Base-by-base conservation (phyloP, 768 basidiomycete species). In the Suillus weaverae region DNA sequence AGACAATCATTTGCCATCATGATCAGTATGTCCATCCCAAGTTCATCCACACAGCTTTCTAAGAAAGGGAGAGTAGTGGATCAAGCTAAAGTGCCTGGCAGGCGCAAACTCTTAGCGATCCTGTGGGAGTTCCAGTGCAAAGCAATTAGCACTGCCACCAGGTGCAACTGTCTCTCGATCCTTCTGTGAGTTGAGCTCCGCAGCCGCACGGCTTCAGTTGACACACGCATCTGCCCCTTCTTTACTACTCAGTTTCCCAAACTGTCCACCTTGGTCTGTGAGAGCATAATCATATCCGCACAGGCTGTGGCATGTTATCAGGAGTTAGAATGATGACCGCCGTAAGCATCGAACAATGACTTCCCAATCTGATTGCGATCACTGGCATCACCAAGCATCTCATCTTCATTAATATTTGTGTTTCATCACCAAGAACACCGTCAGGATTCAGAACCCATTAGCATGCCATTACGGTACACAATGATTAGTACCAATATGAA, bases 301-400 rank as follows among this genome's bases (percentile, higher is more conserved):
- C 11, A 20, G 61, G 61, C 61, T 48, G 48, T 62, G 61, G 22
- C 30, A 61, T 26, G 30, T 22, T 54, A 51, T 55, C 22, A 59
- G 56, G 56, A 59, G 38, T 39, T 38, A 35, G 65, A 63, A 63
- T 59, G 62, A 67, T 67, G 61, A 63, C 51, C 50, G 44, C 68
- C 68, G 62, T 50, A 68, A 53, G 35, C 30, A 61, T 66, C 55
- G 48, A 64, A 72, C 63, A 62, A 71, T 63, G 67, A 61, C 67
- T 55, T 44, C 32, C 35, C 36, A 50, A 43, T 39, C 43, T 39
- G 61, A 50, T 63, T 65, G 26, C 20, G 56, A 64, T 59, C 54
- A 39, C 39, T 33, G 36, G 55, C 65, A 46, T 22, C 51, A 22
- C 50, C 36, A 67, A 14, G 35, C 38, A 36, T 43, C 62, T 62